Evolutionary conservation across 768 basidiomycete genomes (phyloP), one percentile per base, ranked within the genome.

Genomic region (Porpolomopsis calyptriformis): DNA sequence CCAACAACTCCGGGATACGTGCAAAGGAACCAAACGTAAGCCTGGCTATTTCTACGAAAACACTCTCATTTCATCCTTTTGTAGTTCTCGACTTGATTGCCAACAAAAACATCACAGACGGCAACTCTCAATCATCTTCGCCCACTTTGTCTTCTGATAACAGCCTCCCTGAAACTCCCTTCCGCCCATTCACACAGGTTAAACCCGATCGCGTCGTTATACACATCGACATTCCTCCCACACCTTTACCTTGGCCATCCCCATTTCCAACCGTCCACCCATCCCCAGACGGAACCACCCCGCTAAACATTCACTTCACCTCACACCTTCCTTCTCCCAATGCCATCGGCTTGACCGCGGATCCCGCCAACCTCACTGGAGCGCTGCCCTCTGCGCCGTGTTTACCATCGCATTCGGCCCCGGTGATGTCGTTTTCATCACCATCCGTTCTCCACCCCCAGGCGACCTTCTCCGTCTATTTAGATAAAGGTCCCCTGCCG

Each of bases 1-100:
- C 26, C 85, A 87, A 57, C 84, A 86, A 56, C 73, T 87, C 43
- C 66, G 82, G 53, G 83, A 87, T 60, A 81, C 82, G 2, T 73
- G 77, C 52, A 77, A 80, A 40, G 83, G 82, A 31, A 82, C 81
- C 59, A 68, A 75, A 59, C 66, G 85, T 86, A 59, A 63, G 82
- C 73, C 23, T 6, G 44, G 49, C 31, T 40, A 44, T 36, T 19
- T 46, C 31, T 46, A 23, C 39, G 29, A 10, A 68, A 8, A 67
- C 69, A 48, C 68, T 66, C 25, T 26, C 14, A 38, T 42, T 36
- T 45, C 34, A 29, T 3, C n/a, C 20, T 47, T 26, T 27, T 16
- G 56, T 18, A 43, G 42, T 31, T 11, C 26, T 12, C 63, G 62
- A 18, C 54, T 71, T 42, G 65, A 69, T 63, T 40, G 78, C 78